Conservation (phyloP, 169 alveolate genomes). For the Fabrea salina region DNA sequence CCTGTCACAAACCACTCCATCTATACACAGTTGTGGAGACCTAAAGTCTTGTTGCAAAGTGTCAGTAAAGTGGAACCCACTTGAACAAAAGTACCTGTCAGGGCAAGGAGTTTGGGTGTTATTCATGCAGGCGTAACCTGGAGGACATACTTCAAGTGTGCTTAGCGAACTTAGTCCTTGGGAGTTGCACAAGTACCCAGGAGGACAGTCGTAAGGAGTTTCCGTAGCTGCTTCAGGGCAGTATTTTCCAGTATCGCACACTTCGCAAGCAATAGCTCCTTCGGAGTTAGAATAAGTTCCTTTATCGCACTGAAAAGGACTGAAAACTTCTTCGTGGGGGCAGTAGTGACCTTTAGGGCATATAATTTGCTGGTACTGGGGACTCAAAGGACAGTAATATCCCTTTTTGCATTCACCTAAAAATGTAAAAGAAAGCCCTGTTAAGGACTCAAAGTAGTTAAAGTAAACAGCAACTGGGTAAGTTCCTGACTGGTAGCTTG, state of each 20-base stretch:
- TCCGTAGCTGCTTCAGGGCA: conserved; percentile 39
- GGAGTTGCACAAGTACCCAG: conserved; percentile 47
- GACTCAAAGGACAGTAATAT: not conserved
- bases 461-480: not conserved
- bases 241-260: conserved; percentile 37
- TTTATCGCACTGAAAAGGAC: conserved; percentile 33
- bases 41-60: conserved; percentile 37
- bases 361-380: not conserved
- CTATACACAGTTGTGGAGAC: conserved; percentile 54
- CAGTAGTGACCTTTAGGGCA: conserved; percentile 57
- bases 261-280: not conserved
- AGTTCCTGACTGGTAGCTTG: not conserved
- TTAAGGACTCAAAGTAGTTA: not conserved
- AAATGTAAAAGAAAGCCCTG: not conserved
- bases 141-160: conserved; percentile 47
- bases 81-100: conserved; percentile 41
- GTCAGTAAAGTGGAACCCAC: not conserved
- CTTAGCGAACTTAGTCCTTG: not conserved
- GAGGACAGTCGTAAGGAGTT: conserved; percentile 39
- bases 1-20: conserved; percentile 48
- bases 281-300: conserved; percentile 38
- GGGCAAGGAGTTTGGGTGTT: conserved; percentile 5
- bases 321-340: not conserved
- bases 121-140: conserved; percentile 44
- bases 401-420: not conserved